Conservation (phyloP, 2,329 filamentous ascomycete species). For the Thermothelomyces thermophilus region DNA sequence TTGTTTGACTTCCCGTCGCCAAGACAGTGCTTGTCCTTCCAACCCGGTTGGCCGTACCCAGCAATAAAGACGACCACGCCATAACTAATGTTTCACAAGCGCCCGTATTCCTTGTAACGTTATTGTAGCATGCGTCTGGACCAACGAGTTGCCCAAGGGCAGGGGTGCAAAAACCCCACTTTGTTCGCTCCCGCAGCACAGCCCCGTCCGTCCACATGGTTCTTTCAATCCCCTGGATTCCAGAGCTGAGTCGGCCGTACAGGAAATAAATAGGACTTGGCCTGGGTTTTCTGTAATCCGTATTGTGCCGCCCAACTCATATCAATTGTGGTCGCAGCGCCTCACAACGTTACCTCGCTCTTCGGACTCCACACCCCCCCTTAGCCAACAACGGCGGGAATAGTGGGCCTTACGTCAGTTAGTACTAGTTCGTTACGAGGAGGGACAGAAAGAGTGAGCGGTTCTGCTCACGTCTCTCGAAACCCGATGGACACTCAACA, state of each 20-base stretch:
- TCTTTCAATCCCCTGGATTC: background rate
- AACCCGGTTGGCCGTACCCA: too few relatives aligned
- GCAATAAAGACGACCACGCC: too few relatives aligned
- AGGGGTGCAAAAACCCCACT: background rate
- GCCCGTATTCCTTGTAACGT: too few relatives aligned
- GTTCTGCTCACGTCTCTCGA: background rate
- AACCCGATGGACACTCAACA: background rate
- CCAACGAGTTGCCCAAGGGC: background rate
- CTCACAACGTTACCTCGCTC: background rate
- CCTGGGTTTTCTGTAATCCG: slow-evolving; percentile 1
- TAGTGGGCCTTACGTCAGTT: slow-evolving; percentile 12
- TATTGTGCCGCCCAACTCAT: background rate
- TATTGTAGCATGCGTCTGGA: background rate
- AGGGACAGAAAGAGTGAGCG: background rate
- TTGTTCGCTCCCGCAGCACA: background rate
- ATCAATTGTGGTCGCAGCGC: background rate
- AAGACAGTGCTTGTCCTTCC: too few relatives aligned
- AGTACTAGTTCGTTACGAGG: background rate
- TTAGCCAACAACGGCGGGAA: slow-evolving; percentile 3
- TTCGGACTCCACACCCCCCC: background rate
- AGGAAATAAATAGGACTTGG: background rate
- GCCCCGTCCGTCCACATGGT: background rate
- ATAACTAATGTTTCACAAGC: too few relatives aligned
- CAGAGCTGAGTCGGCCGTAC: background rate
- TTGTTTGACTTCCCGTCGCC: too few relatives aligned